These are phyloP conservation scores for Exophiala spinifera DNA, from an alignment of 2,329 filamentous ascomycete species.

Conservation along the genomic window DNA sequence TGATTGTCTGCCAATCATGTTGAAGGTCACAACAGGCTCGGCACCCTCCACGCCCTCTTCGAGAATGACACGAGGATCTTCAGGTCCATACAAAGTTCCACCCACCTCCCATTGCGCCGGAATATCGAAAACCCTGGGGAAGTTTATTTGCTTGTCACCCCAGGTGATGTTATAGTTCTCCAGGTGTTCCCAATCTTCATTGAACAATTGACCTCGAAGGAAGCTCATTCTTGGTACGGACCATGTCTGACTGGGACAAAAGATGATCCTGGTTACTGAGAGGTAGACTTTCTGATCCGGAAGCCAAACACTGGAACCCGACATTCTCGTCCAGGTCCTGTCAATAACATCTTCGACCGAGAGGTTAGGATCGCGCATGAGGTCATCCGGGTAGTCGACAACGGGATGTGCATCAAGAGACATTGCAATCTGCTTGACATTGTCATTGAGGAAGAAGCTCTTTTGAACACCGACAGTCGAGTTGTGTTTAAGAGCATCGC, in stretches of 20 bases:
- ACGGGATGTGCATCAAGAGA: constrained; percentile 21
- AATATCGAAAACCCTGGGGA: constrained; percentile 29
- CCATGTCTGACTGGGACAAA: constrained; percentile 20
- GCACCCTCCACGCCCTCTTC: constrained; percentile 29
- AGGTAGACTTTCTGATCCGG: constrained; percentile 24
- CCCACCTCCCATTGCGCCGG: constrained; percentile 24
- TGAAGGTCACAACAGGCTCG: constrained; percentile 32
- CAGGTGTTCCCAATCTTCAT: constrained; percentile 29
- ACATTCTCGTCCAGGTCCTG: constrained; percentile 23
- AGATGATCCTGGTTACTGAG: constrained; percentile 26
- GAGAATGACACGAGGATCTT: constrained; percentile 30
- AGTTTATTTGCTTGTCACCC: constrained; percentile 23
- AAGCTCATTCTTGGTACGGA: constrained; percentile 31
- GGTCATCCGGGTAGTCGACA: constrained; percentile 22
- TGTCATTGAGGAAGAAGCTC: constrained; percentile 31
- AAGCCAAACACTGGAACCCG: constrained; percentile 29
- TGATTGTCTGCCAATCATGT: constrained; percentile 28
- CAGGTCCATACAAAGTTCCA: constrained; percentile 27
- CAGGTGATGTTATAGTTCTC: constrained; percentile 28
- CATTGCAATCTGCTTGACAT: constrained; percentile 25
- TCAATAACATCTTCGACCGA: constrained; percentile 18
- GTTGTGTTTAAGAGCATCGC: constrained; percentile 22
- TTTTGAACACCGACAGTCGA: constrained; percentile 24
- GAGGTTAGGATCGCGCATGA: constrained; percentile 19
- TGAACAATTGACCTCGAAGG: constrained; percentile 29